These are phyloP conservation scores for Cucumis melo DNA, from an alignment of 306 rosid species.

Conservation along the genomic window DNA sequence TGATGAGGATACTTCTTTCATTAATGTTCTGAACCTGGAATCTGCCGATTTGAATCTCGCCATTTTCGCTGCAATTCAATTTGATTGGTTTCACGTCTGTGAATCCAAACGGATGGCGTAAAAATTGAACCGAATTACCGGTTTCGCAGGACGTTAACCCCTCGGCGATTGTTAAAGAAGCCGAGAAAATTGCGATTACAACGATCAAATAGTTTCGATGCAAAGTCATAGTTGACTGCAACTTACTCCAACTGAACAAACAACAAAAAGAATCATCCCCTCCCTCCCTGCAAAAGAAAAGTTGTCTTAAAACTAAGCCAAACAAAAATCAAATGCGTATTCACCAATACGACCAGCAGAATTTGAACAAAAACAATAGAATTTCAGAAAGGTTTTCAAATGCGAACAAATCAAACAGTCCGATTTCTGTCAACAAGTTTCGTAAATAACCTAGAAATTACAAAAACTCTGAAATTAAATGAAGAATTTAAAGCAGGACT, in stretches of 20 bases:
- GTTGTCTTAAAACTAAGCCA: neutral
- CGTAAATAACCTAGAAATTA: neutral
- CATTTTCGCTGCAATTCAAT: slow-evolving; percentile 14
- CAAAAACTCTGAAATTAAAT: slow-evolving; percentile 10
- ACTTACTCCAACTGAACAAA: slow-evolving; percentile 2
- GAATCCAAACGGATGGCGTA: slow-evolving; percentile 65
- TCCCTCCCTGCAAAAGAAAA: slow-evolving; percentile 17
- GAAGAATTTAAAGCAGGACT: slow-evolving; percentile 31
- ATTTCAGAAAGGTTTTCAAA: neutral
- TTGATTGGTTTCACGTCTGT: slow-evolving; percentile 21
- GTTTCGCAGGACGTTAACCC: slow-evolving; percentile 12
- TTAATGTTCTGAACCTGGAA: slow-evolving; percentile 40
- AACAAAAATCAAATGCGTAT: neutral
- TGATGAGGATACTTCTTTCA: slow-evolving; percentile 25
- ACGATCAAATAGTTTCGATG: slow-evolving; percentile 8
- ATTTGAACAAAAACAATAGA: neutral
- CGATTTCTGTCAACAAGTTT: neutral
- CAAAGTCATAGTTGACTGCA: slow-evolving; percentile 21
- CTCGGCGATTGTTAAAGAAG: slow-evolving; percentile 22
- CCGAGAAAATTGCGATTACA: slow-evolving; percentile 14
- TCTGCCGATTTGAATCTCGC: slow-evolving; percentile 11
- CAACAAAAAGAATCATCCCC: slow-evolving; percentile 22
- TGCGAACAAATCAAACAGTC: neutral
- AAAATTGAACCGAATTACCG: neutral
- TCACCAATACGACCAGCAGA: neutral